Evolutionary conservation across 78 protist species (phyloP), one percentile per base, ranked within the genome.

Genomic region (Polysphondylium violaceum): DNA sequence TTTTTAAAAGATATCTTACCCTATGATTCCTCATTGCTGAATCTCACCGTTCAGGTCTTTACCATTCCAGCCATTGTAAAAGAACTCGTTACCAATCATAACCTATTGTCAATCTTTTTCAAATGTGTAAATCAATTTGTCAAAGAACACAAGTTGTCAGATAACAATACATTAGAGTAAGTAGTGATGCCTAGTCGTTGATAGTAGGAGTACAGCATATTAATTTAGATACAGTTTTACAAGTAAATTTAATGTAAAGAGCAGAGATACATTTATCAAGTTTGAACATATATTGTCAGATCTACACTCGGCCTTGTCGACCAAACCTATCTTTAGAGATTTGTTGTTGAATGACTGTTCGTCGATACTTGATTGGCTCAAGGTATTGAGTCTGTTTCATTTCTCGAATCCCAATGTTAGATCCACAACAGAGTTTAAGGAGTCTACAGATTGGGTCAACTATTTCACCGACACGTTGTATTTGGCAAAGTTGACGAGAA

Each of bases 11-110:
- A 75, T 59, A 59, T 59, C 33, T 55, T 36, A 5, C 60, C 41
- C 16, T 35, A 75, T 12, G 1, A 2, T 1, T 12, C 11, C 3
- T 75, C 85, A 38, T 25, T 75, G 41, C 53, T 75, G 4, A 4
- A 41, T 35, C 40, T 75, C 2, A 41, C 85, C 3, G 69, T 75
- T 12, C 85, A 75, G 27, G 59, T 75, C 11, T 75, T 58, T 25
- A 75, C 85, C 56, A 75, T 75, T 41, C 85, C 85, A 33, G 33
- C 14, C 69, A 33, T 75, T 29, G 11, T 64, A 3, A 47, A 27
- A 7, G 21, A 17, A 11, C 41, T 73, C 47, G 65, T 36, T 50
- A 36, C 41, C 12, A 31, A 73, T n/a, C 21, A 73, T 27, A 31
- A 56, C 12, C 16, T 36, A 19, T n/a, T 73, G 1, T 44, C 50